Evolutionary conservation across 176 grass and related monocot genomes (phyloP), one percentile per base, ranked within the genome.

Genomic region (Saccharum spontaneum): DNA sequence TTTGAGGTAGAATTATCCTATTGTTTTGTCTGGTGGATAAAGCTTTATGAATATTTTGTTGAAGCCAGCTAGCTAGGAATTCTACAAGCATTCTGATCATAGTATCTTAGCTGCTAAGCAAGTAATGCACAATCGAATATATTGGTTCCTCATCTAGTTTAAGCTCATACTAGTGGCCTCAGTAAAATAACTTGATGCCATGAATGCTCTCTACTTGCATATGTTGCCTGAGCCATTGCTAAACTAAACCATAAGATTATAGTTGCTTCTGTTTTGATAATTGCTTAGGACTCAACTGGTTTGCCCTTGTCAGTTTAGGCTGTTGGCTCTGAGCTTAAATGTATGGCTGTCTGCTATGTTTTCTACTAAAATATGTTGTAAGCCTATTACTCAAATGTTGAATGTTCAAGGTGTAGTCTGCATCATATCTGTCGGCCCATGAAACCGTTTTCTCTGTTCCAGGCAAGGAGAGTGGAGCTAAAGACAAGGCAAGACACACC

Each of bases 381-480:
- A 64, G 1, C 26, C 26, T 64, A 30, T 62, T 26, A 28, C 3
- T 24, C 10, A 45, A 16, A 9, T 46, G 15, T 73, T 10, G 7
- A 49, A 17, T 74, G 7, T 3, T 31, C 28, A 74, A 74, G 6
- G 8, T 65, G 26, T 64, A 2, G 4, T 0, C 12, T 65, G 26
- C 2, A 2, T 71, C 55, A 31, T 40, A 39, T 72, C 46, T 26
- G n/a, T 37, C 13, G 22, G 74, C 20, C 41, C 6, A 67, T 40
- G 3, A 75, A 17, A 44, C 65, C 61, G 16, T 67, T 81, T 38
- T 0, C 1, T 84, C 1, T 84, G 72, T 69, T 41, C 77, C 74
- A 97, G 95, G 90, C 95, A 67, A 85, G 85, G 70, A 94, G 85
- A 69, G 95, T 97, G 59, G 95, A 97, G 86, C 90, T 97, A 15